phyloP scores from a whole-genome alignment of 305 asterid genomes.

The Nicotiana rustica region DNA sequence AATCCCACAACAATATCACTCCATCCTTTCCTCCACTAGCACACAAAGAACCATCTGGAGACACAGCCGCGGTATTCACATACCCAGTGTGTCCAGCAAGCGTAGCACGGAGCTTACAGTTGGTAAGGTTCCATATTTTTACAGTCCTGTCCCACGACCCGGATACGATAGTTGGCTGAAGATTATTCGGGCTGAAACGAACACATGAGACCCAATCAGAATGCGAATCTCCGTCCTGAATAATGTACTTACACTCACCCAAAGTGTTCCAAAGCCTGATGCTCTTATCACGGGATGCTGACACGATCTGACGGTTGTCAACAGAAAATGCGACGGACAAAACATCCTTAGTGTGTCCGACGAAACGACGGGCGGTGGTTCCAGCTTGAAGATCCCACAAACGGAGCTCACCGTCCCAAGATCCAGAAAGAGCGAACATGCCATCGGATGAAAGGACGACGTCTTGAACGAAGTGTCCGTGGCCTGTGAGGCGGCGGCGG shows the following conservation, averaged over 20 bases:
- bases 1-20: conserved; percentile 51
- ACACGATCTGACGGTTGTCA: conserved; percentile 76
- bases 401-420: conserved; percentile 94
- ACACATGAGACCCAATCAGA: conserved; percentile 69
- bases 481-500: conserved; percentile 84
- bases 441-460: conserved; percentile 89
- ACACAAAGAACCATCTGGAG: conserved; percentile 40
- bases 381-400: conserved; percentile 88
- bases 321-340: conserved; percentile 82
- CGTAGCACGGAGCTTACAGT: conserved; percentile 41
- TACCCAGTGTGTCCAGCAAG: conserved; percentile 38
- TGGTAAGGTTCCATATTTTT: conserved; percentile 29
- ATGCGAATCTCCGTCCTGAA: conserved; percentile 73
- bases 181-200: conserved; percentile 35
- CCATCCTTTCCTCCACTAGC: conserved; percentile 17
- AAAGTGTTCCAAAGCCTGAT: conserved; percentile 71
- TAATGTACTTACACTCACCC: conserved; percentile 56
- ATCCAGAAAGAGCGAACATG: conserved; percentile 87
- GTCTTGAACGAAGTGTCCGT: conserved; percentile 78
- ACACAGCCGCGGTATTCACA: conserved; percentile 60
- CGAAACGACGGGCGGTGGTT: conserved; percentile 76
- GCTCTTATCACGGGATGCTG: conserved; percentile 64
- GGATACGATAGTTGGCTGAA: conserved; percentile 75
- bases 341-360: conserved; percentile 88
- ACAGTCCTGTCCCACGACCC: conserved; percentile 71